phyloP scores from a whole-genome alignment of 257 asterid species.

The Rubia yunnanensis region DNA sequence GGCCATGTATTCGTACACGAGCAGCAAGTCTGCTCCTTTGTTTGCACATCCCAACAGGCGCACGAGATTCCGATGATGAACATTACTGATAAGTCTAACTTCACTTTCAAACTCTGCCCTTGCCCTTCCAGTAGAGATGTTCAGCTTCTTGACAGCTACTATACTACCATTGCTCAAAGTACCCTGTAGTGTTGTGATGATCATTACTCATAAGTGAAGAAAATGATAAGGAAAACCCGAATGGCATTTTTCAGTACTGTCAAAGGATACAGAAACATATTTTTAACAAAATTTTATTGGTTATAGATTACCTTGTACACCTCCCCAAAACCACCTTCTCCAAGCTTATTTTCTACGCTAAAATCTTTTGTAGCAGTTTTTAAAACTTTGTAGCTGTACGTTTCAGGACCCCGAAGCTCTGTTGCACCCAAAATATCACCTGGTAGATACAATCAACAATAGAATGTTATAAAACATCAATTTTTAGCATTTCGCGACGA shows the following conservation, averaged over 20 bases:
- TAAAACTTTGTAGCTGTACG: slow-evolving; percentile 49
- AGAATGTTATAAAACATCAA: not conserved
- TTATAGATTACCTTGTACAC: slow-evolving; percentile 52
- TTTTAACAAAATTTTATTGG: not conserved
- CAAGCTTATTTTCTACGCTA: slow-evolving; percentile 59
- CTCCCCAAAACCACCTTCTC: slow-evolving; percentile 82
- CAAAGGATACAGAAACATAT: not conserved
- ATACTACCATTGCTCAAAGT: slow-evolving; percentile 52
- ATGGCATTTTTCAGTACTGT: not conserved
- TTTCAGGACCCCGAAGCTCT: slow-evolving; percentile 68
- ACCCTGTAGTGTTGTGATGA: slow-evolving; percentile 38
- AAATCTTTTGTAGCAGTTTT: slow-evolving; percentile 57
- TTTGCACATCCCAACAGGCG: slow-evolving; percentile 70
- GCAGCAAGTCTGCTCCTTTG: slow-evolving; percentile 59
- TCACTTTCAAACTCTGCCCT: slow-evolving; percentile 67
- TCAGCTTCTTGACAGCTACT: slow-evolving; percentile 69
- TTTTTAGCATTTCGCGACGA: not conserved
- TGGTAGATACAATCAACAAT: slow-evolving; percentile 6
- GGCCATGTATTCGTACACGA: slow-evolving; percentile 67
- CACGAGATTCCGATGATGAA: slow-evolving; percentile 81
- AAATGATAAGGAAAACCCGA: not conserved
- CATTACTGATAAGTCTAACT: slow-evolving; percentile 74
- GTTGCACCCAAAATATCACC: slow-evolving; percentile 63
- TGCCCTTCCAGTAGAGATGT: slow-evolving; percentile 41
- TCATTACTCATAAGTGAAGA: not conserved